Evolutionary conservation across 768 basidiomycete species (phyloP), one percentile per base, ranked within the genome.

Genomic region (Russula olivacea): DNA sequence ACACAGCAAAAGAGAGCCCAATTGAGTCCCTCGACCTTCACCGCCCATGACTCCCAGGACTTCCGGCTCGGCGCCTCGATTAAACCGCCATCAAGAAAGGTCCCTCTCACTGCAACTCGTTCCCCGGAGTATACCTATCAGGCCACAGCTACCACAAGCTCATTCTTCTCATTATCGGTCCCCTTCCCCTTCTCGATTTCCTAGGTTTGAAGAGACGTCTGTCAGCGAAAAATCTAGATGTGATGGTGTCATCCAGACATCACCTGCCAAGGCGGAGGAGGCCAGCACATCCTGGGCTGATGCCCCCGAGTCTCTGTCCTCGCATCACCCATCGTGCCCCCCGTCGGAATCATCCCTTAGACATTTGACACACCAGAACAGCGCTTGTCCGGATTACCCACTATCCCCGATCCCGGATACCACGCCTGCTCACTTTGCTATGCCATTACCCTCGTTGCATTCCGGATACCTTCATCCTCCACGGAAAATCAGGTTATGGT

Each of bases 401-500:
- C 28, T 38, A 34, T 59, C 66, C 40, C 64, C 55, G 36, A 53
- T 55, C 2, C 34, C 57, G 23, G 41, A 55, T 38, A 36, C 53
- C 45, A 15, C 53, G 25, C 36, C 55, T 28, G 47, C 64, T 38
- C 61, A 58, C 11, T 61, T 67, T 62, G 67, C 67, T 17, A 36
- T 59, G 30, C 67, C 67, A 47, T 52, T 40, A 25, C 61, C 65
- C 30, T 68, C 67, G 45, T 34, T 68, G 40, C 68, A 69, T 34
- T 57, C 61, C 30, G 61, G 52, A 47, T 65, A 65, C 51, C 55
- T 67, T 21, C 66, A 63, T 43, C 59, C 68, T 19, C 68, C 66
- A 23, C 66, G 66, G 19, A 55, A 59, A 40, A 58, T 65, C 40
- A 64, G 66, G 17, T 48, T 69, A 25, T 74, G 76, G 68, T 82